A percentile compares a stretch with the other conserved stretches of the same genome.
Conservation (phyloP, 75 land plant species). For the Sequoia sempervirens region DNA sequence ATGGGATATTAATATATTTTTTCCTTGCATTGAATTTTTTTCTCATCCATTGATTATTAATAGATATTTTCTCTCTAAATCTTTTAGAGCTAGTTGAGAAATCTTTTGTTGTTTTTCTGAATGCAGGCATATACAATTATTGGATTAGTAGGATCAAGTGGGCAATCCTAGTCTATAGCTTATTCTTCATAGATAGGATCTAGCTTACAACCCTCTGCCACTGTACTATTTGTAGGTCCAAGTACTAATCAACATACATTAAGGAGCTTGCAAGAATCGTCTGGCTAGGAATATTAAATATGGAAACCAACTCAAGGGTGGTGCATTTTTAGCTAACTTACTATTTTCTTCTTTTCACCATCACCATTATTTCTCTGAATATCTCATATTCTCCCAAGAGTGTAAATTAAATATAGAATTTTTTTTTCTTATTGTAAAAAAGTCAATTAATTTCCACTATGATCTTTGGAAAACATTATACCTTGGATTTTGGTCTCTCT, state of each 20-base stretch:
- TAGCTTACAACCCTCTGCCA: conserved; percentile 19
- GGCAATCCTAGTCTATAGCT: conserved; percentile 44
- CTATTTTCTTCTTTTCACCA: background rate
- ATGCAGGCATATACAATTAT: conserved; percentile 28
- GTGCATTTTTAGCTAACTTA: background rate
- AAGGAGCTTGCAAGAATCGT: conserved; percentile 1
- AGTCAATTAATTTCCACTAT: background rate
- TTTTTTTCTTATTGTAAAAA: background rate
- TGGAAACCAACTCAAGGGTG: background rate
- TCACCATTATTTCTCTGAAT: background rate
- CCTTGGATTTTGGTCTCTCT: background rate
- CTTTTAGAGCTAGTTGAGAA: background rate
- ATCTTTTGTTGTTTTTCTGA: background rate
- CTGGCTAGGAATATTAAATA: background rate
- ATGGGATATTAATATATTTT: background rate
- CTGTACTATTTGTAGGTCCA: conserved; percentile 6
- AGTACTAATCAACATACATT: background rate
- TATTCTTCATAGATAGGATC: conserved; percentile 30
- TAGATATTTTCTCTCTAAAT: background rate
- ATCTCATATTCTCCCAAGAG: background rate
- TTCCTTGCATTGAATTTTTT: background rate
- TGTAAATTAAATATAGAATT: background rate
- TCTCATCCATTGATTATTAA: background rate
- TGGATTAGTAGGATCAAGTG: conserved; percentile 38
- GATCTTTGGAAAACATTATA: background rate